phyloP scores from a whole-genome alignment of 2,329 filamentous ascomycete species.

The Emergomyces orientalis region DNA sequence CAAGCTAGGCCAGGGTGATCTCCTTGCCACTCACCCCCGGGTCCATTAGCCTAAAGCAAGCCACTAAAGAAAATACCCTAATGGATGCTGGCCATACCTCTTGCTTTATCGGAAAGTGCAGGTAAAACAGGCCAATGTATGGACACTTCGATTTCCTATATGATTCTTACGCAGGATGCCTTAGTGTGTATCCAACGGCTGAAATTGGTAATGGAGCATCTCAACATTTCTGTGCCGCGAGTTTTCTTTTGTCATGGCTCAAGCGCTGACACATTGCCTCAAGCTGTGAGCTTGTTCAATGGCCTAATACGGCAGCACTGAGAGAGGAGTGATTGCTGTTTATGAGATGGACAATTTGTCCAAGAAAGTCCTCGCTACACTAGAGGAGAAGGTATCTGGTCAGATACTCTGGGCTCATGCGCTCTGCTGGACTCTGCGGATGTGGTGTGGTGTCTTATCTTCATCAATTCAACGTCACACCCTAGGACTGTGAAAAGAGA shows the following conservation, averaged over 20 bases:
- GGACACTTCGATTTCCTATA: no score
- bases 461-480: neutral
- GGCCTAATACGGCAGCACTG: no score
- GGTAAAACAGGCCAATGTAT: no score
- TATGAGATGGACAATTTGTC: neutral
- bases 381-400: neutral
- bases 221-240: neutral
- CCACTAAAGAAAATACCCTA: no score
- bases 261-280: neutral
- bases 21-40: no score
- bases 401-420: neutral
- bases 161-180: no score
- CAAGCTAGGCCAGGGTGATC: no score
- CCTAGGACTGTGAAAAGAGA: neutral
- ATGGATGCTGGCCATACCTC: no score
- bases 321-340: neutral
- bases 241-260: neutral
- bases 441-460: neutral
- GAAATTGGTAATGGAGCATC: neutral
- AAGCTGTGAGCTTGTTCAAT: neutral
- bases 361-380: neutral
- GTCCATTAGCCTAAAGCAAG: no score
- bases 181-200: neutral
- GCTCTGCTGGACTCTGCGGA: neutral
- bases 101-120: no score